Base-by-base conservation (phyloP, 345 rosid species). In the Lagerstroemia speciosa region DNA sequence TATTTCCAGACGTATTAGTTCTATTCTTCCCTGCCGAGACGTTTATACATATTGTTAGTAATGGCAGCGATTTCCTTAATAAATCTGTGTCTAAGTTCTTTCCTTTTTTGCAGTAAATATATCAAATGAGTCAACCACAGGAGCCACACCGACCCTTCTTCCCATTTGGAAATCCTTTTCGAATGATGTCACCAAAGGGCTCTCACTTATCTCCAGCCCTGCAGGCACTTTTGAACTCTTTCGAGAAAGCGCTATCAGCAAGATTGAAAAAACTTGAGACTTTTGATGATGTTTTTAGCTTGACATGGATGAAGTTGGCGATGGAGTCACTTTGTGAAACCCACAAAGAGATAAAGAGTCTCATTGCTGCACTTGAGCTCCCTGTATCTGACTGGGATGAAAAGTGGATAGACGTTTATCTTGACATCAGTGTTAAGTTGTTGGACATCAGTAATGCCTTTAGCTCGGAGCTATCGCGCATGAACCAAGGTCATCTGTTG, bases 381-480 rank as follows among this genome's bases (percentile, higher is more conserved):
- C 67, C 67, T 36, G 67, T 64, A 9, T 41, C 67, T 8, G 87
- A 86, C 69, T 93, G 98, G 98, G 96, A 90, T 50, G 96, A 86
- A 72, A 85, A 90, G 65, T 93, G 98, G 98, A 85, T 93, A 45
- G 93, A 89, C 72, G 86, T 90, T 41, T 93, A 93, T 83, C 76
- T 93, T 63, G 93, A 93, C 77, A 78, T 93, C 64, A 93, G 96
- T 29, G 89, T 87, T 72, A 93, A 87, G 81, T 65, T 93, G 76
- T 89, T 93, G 46, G 98, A 93, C 71, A 82, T 93, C 30, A 85
- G 93, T 72, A 86, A 73, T 67, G 90, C 84, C 8, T 87, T 89
- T 65, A 90, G 93, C 83, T 90, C 98, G 0, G 93, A 85, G 84
- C 83, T 93, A 50, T 67, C 92, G 2, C 72, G 89, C 57, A 85